A percentile compares a stretch with the other conserved stretches of the same genome.
Evolutionary conservation across 176 grass and related monocot genomes (phyloP).

Genomic region (Stipa capillata): DNA sequence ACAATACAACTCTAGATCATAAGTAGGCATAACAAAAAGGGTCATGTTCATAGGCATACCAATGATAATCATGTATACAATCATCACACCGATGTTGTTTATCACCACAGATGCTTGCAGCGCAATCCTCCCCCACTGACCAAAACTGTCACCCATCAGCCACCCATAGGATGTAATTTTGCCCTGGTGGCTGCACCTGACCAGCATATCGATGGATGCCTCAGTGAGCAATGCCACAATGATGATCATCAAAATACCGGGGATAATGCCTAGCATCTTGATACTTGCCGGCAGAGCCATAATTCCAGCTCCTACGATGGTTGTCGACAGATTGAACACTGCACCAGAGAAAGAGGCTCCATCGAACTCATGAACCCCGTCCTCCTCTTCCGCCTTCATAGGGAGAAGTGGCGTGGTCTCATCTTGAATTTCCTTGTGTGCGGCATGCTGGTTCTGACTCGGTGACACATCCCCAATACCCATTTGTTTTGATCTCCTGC

Average conservation of each 20-base stretch:
- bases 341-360: constrained; percentile 70
- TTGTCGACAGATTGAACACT: constrained; percentile 82
- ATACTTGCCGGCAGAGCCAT: constrained; percentile 83
- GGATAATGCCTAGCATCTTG: constrained; percentile 79
- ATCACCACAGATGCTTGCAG: constrained; percentile 63
- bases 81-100: constrained; percentile 69
- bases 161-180: constrained; percentile 56
- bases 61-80: constrained; percentile 90
- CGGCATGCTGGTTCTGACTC: background rate
- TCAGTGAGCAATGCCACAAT: constrained; percentile 65
- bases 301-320: constrained; percentile 80
- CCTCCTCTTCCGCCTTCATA: constrained; percentile 21
- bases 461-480: constrained; percentile 20
- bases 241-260: constrained; percentile 69
- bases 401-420: constrained; percentile 42
- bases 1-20: background rate
- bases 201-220: constrained; percentile 74
- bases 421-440: constrained; percentile 26
- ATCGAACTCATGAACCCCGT: constrained; percentile 25
- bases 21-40: constrained; percentile 1
- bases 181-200: constrained; percentile 63
- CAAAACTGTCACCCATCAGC: constrained; percentile 63
- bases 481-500: constrained; percentile 20
- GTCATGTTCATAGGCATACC: constrained; percentile 29
- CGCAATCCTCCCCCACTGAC: constrained; percentile 44